A percentile compares a stretch with the other conserved stretches of the same genome.
Conservation (phyloP, 2,329 filamentous ascomycete species). For the Didymella pinodella region DNA sequence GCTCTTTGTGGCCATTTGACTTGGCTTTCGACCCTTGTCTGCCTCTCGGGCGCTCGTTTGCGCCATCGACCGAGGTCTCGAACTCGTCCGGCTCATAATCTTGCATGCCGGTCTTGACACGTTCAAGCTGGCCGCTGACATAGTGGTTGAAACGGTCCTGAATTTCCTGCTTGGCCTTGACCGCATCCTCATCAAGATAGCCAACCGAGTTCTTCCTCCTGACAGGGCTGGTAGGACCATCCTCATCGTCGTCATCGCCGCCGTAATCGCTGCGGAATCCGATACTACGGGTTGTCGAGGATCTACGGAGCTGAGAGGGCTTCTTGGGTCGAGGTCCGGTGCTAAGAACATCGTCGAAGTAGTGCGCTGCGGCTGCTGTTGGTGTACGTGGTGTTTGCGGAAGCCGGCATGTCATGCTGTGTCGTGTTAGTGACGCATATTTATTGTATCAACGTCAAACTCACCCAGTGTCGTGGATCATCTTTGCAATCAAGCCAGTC, state of each 20-base stretch:
- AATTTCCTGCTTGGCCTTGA: conserved; percentile 48
- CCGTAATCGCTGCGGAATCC: conserved; percentile 80
- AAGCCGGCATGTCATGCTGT: conserved; percentile 40
- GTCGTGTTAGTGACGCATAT: conserved; percentile 53
- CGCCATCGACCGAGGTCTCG: conserved; percentile 63
- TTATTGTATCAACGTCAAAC: conserved; percentile 41
- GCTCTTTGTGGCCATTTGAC: conserved; percentile 36
- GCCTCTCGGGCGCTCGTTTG: conserved; percentile 23
- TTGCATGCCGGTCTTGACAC: conserved; percentile 69
- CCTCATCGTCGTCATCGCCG: conserved; percentile 49
- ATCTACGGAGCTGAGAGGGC: conserved; percentile 71
- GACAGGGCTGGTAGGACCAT: conserved; percentile 34
- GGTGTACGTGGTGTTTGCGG: conserved; percentile 93
- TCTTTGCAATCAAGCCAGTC: conserved; percentile 93
- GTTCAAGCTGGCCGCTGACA: conserved; percentile 79
- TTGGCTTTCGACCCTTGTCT: conserved; percentile 24
- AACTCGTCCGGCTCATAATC: conserved; percentile 68
- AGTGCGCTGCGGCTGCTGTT: conserved; percentile 82
- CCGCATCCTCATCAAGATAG: conserved; percentile 61
- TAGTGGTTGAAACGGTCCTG: conserved; percentile 77
- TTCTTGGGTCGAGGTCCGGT: conserved; percentile 54
- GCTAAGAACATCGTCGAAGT: conserved; percentile 92
- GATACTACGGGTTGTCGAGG: conserved; percentile 83
- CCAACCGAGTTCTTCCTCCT: conserved; percentile 58
- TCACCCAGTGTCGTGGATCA: conserved; percentile 98